phyloP scores from a whole-genome alignment of 1,284 basidiomycete genomes.

The Tilletia setariae region DNA sequence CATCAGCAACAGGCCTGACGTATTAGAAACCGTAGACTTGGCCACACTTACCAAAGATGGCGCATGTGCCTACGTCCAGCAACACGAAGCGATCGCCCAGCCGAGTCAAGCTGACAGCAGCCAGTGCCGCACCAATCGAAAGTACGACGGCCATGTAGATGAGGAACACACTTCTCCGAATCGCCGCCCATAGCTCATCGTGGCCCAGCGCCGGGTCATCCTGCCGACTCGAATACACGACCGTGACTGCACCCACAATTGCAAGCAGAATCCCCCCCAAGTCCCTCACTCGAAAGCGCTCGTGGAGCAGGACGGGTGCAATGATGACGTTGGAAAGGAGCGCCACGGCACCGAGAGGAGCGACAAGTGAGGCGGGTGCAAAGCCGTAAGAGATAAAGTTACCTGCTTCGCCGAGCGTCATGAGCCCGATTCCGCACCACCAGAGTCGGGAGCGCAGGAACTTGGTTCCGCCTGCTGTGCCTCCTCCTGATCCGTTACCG shows the following conservation, averaged over 20 bases:
- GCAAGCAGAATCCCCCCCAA: conserved; percentile 65
- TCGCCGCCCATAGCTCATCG: conserved; percentile 33
- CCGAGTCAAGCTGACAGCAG: conserved; percentile 59
- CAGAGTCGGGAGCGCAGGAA: conserved; percentile 65
- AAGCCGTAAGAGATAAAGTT: conserved; percentile 80
- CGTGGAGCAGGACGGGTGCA: conserved; percentile 72
- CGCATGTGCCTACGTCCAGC: conserved; percentile 83
- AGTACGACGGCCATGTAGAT: conserved; percentile 36
- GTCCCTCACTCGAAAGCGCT: conserved; percentile 63
- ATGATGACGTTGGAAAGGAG: conserved; percentile 92
- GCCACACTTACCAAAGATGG: conserved; percentile 68
- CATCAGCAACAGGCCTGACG: too few species aligned
- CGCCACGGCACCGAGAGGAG: conserved; percentile 78
- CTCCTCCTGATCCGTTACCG: too few species aligned
- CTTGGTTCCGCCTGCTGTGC: conserved; percentile 20
- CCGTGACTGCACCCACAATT: conserved; percentile 56
- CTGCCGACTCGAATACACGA: conserved; percentile 74
- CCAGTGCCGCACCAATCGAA: conserved; percentile 26
- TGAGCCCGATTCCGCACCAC: conserved; percentile 85
- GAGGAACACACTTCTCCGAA: conserved; percentile 41
- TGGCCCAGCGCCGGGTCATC: conserved; percentile 38
- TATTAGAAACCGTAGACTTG: too few species aligned
- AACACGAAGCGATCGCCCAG: conserved; percentile 70
- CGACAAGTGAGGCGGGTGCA: conserved; percentile 88
- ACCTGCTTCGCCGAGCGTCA: conserved; percentile 85